Evolutionary conservation across 495 filamentous ascomycete genomes (phyloP), one percentile per base, ranked within the genome.

Genomic region (Evernia prunastri): DNA sequence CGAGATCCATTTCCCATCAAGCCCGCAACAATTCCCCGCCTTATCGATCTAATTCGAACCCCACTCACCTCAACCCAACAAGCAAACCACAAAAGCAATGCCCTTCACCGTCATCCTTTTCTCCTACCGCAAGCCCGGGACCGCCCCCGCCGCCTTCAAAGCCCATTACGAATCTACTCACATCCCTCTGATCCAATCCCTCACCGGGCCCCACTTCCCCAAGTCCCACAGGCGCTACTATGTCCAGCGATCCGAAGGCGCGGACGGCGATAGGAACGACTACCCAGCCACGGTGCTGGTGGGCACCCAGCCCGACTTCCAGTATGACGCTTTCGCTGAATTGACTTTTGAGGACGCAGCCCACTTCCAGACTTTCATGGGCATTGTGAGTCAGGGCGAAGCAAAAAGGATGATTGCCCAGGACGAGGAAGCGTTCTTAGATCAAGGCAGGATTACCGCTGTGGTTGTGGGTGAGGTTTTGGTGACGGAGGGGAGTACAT

Each of bases 311-410:
- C 56, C 64, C 7, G 77, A 75, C 40, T 74, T 76, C 39, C 73
- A 79, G 35, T 77, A 73, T 60, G 78, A 80, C 58, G 72, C 69
- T 17, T 66, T 73, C 29, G 75, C 70, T 6, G 74, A 75, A 53
- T 49, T 80, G 7, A 72, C 66, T 0, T 79, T 77, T 56, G 59
- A 63, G 15, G 71, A 76, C 54, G 69, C 71, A 33, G 71, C 61
- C 23, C 69, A 70, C 11, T 75, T 73, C 56, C 57, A 72, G 23
- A 65, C 60, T 1, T 75, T 77, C 58, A 59, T 45, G 42, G 72
- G 69, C 0, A 68, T 70, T 43, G 42, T 75, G 1, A 66, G 70
- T 36, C 58, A 63, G 4, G 66, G 71, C 6, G 72, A 72, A 15
- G 61, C 64, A 29, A 66, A 68, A 39, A 64, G 63, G 33, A 29